Percentiles rank a stretch among this genome's conserved stretches.
Evolutionary conservation across 345 rosid genomes (phyloP).

Genomic region (Chamaenerion angustifolium): DNA sequence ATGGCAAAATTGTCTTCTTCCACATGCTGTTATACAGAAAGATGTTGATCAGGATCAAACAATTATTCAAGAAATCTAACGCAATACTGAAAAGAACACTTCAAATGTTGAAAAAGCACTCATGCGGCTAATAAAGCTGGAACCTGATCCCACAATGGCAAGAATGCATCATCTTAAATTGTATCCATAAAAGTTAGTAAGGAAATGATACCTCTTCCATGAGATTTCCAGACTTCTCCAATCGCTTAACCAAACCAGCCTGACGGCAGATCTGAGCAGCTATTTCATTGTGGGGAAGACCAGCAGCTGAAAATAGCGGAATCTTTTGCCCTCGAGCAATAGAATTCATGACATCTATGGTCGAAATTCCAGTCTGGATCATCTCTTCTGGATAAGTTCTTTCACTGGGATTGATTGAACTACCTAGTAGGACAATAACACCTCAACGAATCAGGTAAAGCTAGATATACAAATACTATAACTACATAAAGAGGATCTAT

Average conservation of each 20-base stretch:
- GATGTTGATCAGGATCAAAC: neutral
- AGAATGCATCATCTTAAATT: no score
- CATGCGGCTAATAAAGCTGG: no score
- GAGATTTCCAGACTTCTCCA: conserved; percentile 10
- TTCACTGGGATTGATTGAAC: no score
- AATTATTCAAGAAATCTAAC: neutral
- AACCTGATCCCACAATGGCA: no score
- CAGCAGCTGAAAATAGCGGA: conserved; percentile 97
- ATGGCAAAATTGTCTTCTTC: conserved; percentile 96
- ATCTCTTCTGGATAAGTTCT: no score
- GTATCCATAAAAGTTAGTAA: neutral
- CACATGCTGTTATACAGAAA: conserved; percentile 37
- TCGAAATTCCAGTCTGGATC: conserved; percentile 97
- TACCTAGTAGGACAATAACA: conserved; percentile 34
- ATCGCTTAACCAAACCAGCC: conserved; percentile 9
- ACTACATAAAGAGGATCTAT: neutral
- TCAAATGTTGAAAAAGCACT: neutral
- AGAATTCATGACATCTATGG: conserved; percentile 96
- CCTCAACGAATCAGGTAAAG: neutral
- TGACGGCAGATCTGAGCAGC: conserved; percentile 7
- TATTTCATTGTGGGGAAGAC: conserved; percentile 58
- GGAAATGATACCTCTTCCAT: neutral
- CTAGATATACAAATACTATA: neutral
- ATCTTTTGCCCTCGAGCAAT: conserved; percentile 98
- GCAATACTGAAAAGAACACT: neutral